Percentiles rank a stretch among this genome's conserved stretches.
phyloP scores from a whole-genome alignment of 805 yeast species.

The Starmera quercuum region DNA sequence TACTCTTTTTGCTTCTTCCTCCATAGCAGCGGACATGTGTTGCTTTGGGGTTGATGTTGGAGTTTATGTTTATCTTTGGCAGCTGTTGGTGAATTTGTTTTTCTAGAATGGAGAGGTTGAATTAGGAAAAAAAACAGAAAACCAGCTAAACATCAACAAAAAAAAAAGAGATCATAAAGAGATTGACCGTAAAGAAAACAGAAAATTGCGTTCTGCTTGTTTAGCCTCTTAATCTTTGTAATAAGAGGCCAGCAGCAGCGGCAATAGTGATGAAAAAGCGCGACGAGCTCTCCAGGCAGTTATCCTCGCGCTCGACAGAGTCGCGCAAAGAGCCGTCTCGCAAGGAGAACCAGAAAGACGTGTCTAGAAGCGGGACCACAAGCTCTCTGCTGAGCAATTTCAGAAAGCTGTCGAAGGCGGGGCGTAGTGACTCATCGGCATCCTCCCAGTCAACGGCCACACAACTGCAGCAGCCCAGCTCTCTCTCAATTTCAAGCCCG shows the following conservation, averaged over 20 bases:
- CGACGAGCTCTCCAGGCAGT: neutral
- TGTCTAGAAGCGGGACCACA: conserved; percentile 11
- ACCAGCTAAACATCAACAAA: too few species aligned
- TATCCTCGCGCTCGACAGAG: neutral
- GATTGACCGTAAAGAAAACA: too few species aligned
- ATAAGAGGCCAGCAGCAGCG: too few species aligned
- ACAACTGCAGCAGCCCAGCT: conserved; percentile 1
- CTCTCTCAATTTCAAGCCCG: neutral
- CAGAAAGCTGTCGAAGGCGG: conserved; percentile 17
- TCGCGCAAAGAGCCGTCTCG: conserved; percentile 4
- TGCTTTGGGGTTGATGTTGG: neutral
- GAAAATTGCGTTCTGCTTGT: too few species aligned
- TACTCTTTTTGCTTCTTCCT: conserved; percentile 35
- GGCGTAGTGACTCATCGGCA: too few species aligned
- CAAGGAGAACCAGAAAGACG: too few species aligned
- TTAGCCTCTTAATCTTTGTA: too few species aligned
- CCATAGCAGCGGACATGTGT: conserved; percentile 2
- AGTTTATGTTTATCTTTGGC: neutral
- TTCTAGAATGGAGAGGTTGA: too few species aligned
- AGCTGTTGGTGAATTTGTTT: too few species aligned
- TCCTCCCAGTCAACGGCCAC: too few species aligned
- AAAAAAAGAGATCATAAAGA: too few species aligned
- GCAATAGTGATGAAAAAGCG: neutral
- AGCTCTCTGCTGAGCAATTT: conserved; percentile 19
- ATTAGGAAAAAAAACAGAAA: too few species aligned